Evolutionary conservation across 768 basidiomycete species (phyloP), one percentile per base, ranked within the genome.

Genomic region (Psilocybe cyanescens): DNA sequence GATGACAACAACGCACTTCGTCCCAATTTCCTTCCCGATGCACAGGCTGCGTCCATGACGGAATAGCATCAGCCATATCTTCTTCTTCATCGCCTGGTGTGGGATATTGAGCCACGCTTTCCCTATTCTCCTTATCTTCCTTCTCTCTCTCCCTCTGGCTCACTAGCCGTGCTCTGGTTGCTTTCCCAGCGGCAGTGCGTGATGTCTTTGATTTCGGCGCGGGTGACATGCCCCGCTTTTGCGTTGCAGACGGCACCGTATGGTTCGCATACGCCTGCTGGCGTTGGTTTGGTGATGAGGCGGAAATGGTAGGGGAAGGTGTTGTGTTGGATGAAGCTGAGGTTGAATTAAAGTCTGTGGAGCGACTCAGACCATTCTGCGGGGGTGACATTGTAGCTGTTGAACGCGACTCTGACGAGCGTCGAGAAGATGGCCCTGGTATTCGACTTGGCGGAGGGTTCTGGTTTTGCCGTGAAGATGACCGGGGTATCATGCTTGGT

Each of bases 21-120:
- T 95, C 92, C 92, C 93, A 95, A 68, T 91, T 93, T 1, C 90
- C 90, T 24, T 83, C 78, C 60, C 75, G 76, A 28, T 81, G 83
- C 29, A 88, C 78, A 28, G 91, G 90, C 69, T 92, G 88, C 16
- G 90, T 92, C 92, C 90, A 92, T 3, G 84, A 81, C 5, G 93
- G 92, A 70, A 94, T 92, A 24, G 92, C 92, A 72, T 94, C 79
- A 54, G 83, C 82, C 75, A 89, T 76, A 51, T 84, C 79, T 61
- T 70, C 72, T 51, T 75, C 82, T 28, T 78, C 78, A 8, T 66
- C 81, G n/a, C 33, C 51, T 0, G 87, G 83, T 1, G 81, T 78
- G 6, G 91, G 90, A 74, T 92, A 92, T 49, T 82, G 74, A 46
- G 88, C 89, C n/a, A 91, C 74, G 51, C 87, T 90, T 62, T 75